phyloP scores from a whole-genome alignment of 192 early-diverging fungal genomes.

The Coemansia sp. region DNA sequence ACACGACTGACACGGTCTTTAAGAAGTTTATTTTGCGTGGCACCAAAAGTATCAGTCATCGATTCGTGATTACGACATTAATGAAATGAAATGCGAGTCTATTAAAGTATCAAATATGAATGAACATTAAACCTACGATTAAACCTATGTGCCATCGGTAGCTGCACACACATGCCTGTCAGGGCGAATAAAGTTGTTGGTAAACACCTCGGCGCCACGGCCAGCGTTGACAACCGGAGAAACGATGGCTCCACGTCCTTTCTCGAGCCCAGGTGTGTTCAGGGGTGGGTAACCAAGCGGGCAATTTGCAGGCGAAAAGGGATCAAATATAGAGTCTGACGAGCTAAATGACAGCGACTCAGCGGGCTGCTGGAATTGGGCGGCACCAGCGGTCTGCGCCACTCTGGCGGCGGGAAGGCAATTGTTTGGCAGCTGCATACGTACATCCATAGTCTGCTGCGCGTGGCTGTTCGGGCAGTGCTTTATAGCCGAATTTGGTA shows the following conservation, averaged over 20 bases:
- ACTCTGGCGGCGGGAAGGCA: constrained; percentile 1
- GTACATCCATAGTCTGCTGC: background rate
- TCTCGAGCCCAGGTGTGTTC: constrained; percentile 1
- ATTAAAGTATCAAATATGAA: background rate
- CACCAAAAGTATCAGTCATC: too few relatives aligned
- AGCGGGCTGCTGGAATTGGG: constrained; percentile 4
- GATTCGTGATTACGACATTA: background rate
- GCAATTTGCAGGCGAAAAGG: constrained; percentile 2
- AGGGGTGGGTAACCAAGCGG: constrained; percentile 21
- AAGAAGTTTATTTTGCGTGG: too few relatives aligned
- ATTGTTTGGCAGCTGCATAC: constrained; percentile 9
- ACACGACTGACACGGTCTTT: too few relatives aligned
- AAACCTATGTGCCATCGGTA: background rate
- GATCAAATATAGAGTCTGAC: constrained; percentile 19
- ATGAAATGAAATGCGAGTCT: background rate
- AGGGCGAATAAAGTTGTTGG: background rate
- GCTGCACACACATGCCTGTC: background rate
- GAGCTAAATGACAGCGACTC: constrained; percentile 25
- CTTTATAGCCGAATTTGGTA: background rate
- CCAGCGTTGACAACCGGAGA: background rate
- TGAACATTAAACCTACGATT: background rate
- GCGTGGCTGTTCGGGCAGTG: background rate
- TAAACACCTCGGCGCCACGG: background rate
- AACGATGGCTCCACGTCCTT: background rate
- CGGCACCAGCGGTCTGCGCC: constrained; percentile 17